A percentile compares a stretch with the other conserved stretches of the same genome.
Evolutionary conservation across 805 yeast species (phyloP).

Genomic region (Wickerhamomyces canadensis): DNA sequence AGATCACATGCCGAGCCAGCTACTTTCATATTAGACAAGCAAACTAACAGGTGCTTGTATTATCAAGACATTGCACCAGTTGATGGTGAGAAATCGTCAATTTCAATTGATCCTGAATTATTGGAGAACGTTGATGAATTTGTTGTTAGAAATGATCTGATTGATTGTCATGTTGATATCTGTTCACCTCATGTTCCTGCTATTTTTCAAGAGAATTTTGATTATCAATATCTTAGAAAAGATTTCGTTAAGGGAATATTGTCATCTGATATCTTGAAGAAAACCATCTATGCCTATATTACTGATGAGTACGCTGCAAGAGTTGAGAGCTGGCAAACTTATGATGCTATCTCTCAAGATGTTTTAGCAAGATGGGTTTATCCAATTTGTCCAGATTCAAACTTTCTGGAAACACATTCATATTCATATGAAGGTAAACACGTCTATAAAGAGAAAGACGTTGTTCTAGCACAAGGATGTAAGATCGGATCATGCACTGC

Average conservation of each 20-base stretch:
- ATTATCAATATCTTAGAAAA: constrained; percentile 77
- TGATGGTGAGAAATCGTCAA: constrained; percentile 37
- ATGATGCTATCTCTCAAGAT: constrained; percentile 87
- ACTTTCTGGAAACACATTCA: constrained; percentile 62
- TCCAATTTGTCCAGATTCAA: constrained; percentile 86
- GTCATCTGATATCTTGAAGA: constrained; percentile 83
- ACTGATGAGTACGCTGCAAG: constrained; percentile 82
- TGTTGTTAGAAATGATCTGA: constrained; percentile 81
- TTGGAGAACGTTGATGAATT: constrained; percentile 71
- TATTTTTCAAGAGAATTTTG: constrained; percentile 93
- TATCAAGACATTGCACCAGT: constrained; percentile 71
- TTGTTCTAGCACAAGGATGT: constrained; percentile 92
- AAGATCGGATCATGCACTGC: constrained; percentile 74
- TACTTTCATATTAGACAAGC: constrained; percentile 72
- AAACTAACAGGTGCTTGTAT: constrained; percentile 70
- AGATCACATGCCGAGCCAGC: constrained; percentile 81
- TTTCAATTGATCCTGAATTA: constrained; percentile 78
- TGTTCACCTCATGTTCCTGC: constrained; percentile 94
- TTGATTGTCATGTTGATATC: constrained; percentile 94
- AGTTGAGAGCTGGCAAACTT: constrained; percentile 93
- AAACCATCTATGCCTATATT: constrained; percentile 84
- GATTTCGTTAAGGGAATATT: constrained; percentile 91
- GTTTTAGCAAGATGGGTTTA: constrained; percentile 88
- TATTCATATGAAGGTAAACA: constrained; percentile 80
- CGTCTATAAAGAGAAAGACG: constrained; percentile 82